Base-by-base conservation (phyloP, 2,329 filamentous ascomycete genomes). In the Daldinia sp. region DNA sequence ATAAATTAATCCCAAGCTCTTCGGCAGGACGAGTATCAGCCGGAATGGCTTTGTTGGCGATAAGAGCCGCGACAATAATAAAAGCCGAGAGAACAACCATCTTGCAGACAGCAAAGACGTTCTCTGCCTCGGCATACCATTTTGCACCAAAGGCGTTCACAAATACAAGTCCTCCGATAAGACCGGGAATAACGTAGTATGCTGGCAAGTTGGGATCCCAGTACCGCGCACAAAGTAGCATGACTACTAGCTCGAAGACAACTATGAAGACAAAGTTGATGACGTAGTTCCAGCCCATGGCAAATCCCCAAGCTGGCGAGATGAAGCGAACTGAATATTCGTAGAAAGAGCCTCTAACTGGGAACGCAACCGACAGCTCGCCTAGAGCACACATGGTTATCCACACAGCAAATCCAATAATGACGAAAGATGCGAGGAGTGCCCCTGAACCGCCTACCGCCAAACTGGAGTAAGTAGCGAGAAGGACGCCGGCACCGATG, bases 41-140 rank as follows among this genome's bases (percentile, higher is more conserved):
- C 49, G 81, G 78, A 27, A 83, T 81, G 32, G 81, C 82, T 4
- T 82, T 82, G 30, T 74, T 75, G 60, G 83, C 79, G 66, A 86
- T 79, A 53, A 85, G 77, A 51, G 86, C 81, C 13, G 82, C 83
- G 3, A 85, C 76, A 56, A 88, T 76, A 63, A 88, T 84, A 74
- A 88, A 89, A 15, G 83, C 82, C 21, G 82, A 73, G 66, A 83
- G 77, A 29, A 85, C 83, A 27, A 77, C 61, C 59, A 85, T 77
- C 70, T 86, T 86, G 61, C 84, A 78, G 8, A 81, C 73, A 27
- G 79, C 79, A n/a, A 86, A 80, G 13, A 80, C 67, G 57, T 85
- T 85, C 69, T 87, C 84, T 32, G 83, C 79, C 72, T 79, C 81
- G 64, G 72, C 80, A 63, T 78, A 82, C 64, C 78, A 78, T 39